Base-by-base conservation (phyloP, 768 basidiomycete genomes). In the Leccinum boreale region DNA sequence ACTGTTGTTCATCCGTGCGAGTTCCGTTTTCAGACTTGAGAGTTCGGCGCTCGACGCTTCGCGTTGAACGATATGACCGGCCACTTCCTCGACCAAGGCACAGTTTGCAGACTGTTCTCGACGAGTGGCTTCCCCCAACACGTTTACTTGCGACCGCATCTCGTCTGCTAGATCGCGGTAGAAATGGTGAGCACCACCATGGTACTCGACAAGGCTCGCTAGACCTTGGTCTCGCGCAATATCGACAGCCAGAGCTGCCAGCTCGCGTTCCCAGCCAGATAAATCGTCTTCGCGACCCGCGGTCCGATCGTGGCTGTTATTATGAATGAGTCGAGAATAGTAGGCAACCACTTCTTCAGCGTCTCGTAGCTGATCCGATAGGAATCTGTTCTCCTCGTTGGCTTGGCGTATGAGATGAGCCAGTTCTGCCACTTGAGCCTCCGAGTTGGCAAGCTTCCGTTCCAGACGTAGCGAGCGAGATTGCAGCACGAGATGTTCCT, bases 371-470 rank as follows among this genome's bases (percentile, higher is more conserved):
- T 65, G 68, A 21, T 59, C 56, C 3, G 44, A 24, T 26, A 89
- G 73, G 7, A 81, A 63, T 11, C 59, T 58, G 60, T 81, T 87
- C 52, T 83, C 77, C 14, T 85, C 82, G 48, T 79, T 79, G 26
- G 75, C 71, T 26, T 83, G 80, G 24, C 86, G 84, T 62, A 87
- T 76, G 44, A 90, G 78, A 58, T 81, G 73, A 1, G 83, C 83
- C 8, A 91, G 73, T 59, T 89, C 87, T 12, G 75, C 69, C 21
- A 87, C 85, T 66, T 90, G 87, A 17, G 73, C 83, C 55, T 89
- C 85, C 5, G 86, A 77, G 64, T 86, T 87, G 42, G 81, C 82
- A 14, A 89, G 74, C 68, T 86, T 89, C 58, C 89, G 83, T 62
- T 87, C 83, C 12, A 89, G 72, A 28, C 87, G 83, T 26, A 77